phyloP scores from a whole-genome alignment of 805 yeast species.

The Saturnispora bothae region DNA sequence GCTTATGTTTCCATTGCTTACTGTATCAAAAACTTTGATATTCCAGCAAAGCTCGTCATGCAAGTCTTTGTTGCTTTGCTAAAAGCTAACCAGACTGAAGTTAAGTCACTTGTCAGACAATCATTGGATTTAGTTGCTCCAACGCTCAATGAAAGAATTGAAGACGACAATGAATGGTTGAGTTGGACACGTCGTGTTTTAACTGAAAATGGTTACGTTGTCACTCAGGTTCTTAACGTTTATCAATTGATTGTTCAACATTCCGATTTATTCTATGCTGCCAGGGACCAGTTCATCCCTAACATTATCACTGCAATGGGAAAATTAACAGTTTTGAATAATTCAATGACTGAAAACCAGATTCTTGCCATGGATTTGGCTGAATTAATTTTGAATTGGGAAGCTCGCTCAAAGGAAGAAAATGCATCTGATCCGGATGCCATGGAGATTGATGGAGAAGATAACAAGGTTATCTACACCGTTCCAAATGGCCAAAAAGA shows the following conservation, averaged over 20 bases:
- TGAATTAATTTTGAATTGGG: constrained; percentile 81
- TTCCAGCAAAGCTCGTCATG: constrained; percentile 78
- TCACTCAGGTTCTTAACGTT: constrained; percentile 74
- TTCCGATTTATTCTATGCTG: constrained; percentile 71
- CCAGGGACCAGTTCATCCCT: constrained; percentile 82
- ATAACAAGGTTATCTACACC: constrained; percentile 27
- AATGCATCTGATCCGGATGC: constrained; percentile 9
- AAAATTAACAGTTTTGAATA: constrained; percentile 67
- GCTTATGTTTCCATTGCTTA: constrained; percentile 84
- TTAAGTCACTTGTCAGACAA: constrained; percentile 71
- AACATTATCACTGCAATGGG: constrained; percentile 90
- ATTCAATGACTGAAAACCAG: constrained; percentile 73
- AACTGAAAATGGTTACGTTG: constrained; percentile 81
- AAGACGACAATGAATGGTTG: constrained; percentile 60
- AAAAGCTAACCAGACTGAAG: constrained; percentile 76
- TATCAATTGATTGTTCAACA: constrained; percentile 85
- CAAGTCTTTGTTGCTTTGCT: constrained; percentile 87
- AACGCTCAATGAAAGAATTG: constrained; percentile 63
- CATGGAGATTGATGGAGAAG: constrained; percentile 17
- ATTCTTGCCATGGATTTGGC: constrained; percentile 81
- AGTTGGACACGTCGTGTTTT: constrained; percentile 91
- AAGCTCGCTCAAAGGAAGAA: constrained; percentile 29
- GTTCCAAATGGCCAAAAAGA: constrained; percentile 77
- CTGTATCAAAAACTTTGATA: constrained; percentile 79
- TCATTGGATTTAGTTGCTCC: constrained; percentile 87